These are phyloP conservation scores for Fusarium multiceps DNA, from an alignment of 2,329 filamentous ascomycete species.

Conservation along the genomic window DNA sequence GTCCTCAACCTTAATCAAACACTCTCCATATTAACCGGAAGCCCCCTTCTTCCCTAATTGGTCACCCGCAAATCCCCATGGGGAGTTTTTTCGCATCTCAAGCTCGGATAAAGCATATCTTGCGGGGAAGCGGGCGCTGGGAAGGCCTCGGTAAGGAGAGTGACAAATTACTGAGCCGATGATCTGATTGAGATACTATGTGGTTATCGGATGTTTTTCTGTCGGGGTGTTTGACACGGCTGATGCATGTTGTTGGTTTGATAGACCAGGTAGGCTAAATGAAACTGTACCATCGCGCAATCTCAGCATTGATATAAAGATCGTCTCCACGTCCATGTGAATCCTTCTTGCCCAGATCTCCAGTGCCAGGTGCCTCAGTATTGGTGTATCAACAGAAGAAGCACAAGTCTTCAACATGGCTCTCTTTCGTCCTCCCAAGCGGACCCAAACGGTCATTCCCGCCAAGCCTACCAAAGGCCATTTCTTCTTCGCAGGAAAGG, in stretches of 20 bases:
- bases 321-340: not conserved
- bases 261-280: not conserved
- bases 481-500: slow-evolving; percentile 22
- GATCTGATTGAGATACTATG: too few species aligned
- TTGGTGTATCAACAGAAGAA: not conserved
- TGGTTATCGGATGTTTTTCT: not conserved
- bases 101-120: slow-evolving; percentile 15
- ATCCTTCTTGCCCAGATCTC: not conserved
- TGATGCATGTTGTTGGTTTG: not conserved
- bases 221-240: not conserved
- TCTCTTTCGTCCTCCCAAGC: slow-evolving; percentile 10
- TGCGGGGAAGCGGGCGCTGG: slow-evolving; percentile 11
- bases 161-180: not conserved
- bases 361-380: not conserved
- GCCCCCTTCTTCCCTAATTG: not conserved
- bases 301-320: slow-evolving; percentile 6
- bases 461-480: slow-evolving; percentile 14
- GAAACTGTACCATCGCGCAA: not conserved
- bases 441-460: slow-evolving; percentile 23
- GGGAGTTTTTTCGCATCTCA: slow-evolving; percentile 10
- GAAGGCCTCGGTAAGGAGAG: not conserved
- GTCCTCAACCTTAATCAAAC: not conserved
- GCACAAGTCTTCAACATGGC: not conserved
- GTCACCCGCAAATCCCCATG: not conserved
- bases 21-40: slow-evolving; percentile 3